phyloP scores from a whole-genome alignment of 148 eudicot genomes.

The Rhododendron williamsianum region DNA sequence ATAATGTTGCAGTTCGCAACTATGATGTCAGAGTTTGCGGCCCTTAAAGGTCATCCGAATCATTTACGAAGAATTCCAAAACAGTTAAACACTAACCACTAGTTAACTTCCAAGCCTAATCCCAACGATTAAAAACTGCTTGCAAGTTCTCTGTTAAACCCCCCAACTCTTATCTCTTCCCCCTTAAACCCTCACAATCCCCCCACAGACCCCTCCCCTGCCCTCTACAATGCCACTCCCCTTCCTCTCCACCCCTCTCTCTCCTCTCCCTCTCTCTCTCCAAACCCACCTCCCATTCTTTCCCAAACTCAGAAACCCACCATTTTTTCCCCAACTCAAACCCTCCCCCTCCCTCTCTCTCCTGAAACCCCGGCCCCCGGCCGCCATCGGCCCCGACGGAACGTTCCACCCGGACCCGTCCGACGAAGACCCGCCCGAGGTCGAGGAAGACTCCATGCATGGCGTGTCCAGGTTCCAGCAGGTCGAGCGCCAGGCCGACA shows the following conservation, averaged over 20 bases:
- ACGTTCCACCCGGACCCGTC: slow-evolving; percentile 60
- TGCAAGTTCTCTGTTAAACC: neutral
- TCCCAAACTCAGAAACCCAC: neutral
- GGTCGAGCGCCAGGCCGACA: slow-evolving; percentile 64
- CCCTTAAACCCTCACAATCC: neutral
- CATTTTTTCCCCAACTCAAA: slow-evolving; percentile 11
- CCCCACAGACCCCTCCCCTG: neutral
- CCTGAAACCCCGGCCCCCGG: slow-evolving; percentile 11
- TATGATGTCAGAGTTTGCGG: no score
- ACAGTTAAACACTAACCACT: neutral
- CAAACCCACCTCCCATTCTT: slow-evolving; percentile 18
- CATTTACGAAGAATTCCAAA: no score
- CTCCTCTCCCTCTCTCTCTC: slow-evolving; percentile 7
- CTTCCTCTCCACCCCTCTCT: slow-evolving; percentile 16
- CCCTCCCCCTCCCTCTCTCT: slow-evolving; percentile 17
- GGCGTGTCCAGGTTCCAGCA: slow-evolving; percentile 84
- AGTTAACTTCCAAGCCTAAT: neutral
- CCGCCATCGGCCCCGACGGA: slow-evolving; percentile 38
- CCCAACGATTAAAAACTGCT: neutral
- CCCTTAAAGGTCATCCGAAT: no score
- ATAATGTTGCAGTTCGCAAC: no score
- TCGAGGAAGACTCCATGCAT: slow-evolving; percentile 80
- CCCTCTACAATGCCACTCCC: slow-evolving; percentile 17
- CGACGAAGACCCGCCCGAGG: slow-evolving; percentile 90
- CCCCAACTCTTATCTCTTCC: neutral